Percentiles rank a stretch among this genome's conserved stretches.
Evolutionary conservation across 2,329 filamentous ascomycete genomes (phyloP).

Genomic region (Aurifilum marmelostoma): DNA sequence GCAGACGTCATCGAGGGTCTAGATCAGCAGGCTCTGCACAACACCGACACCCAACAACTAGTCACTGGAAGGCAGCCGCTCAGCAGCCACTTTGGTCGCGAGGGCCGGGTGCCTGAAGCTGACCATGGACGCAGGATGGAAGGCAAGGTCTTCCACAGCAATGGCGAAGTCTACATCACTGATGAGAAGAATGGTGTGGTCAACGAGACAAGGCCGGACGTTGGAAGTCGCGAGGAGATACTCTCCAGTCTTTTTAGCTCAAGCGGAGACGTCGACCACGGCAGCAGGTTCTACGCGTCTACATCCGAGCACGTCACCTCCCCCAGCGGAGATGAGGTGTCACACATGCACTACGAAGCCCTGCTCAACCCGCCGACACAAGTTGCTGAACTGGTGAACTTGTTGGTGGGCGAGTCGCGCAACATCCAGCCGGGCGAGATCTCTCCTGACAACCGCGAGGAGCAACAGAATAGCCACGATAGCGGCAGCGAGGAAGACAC

Average conservation of each 20-base stretch:
- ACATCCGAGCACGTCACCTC: slow-evolving; percentile 26
- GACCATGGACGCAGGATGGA: slow-evolving; percentile 64
- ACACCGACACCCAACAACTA: slow-evolving; percentile 75
- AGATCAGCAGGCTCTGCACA: slow-evolving; percentile 77
- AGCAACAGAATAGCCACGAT: slow-evolving; percentile 22
- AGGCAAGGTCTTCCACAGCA: slow-evolving; percentile 65
- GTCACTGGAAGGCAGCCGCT: slow-evolving; percentile 75
- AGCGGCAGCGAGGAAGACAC: slow-evolving; percentile 27
- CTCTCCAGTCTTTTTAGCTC: slow-evolving; percentile 55
- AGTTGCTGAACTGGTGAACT: slow-evolving; percentile 46
- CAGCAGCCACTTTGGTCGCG: slow-evolving; percentile 73
- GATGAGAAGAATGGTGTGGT: slow-evolving; percentile 62
- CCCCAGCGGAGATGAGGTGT: slow-evolving; percentile 20
- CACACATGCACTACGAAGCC: slow-evolving; percentile 44
- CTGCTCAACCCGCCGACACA: slow-evolving; percentile 50
- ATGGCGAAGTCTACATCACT: slow-evolving; percentile 67
- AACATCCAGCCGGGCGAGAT: slow-evolving; percentile 28
- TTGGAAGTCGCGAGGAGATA: slow-evolving; percentile 62
- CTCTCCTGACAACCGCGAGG: slow-evolving; percentile 18
- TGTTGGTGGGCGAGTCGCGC: slow-evolving; percentile 42
- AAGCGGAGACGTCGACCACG: slow-evolving; percentile 37
- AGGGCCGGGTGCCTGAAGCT: slow-evolving; percentile 67
- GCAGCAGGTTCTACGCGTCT: slow-evolving; percentile 39
- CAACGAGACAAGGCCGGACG: slow-evolving; percentile 63
- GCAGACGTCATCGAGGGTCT: slow-evolving; percentile 78